phyloP scores from a whole-genome alignment of 2,329 filamentous ascomycete genomes.

The Penicillium aurantiogriseum region DNA sequence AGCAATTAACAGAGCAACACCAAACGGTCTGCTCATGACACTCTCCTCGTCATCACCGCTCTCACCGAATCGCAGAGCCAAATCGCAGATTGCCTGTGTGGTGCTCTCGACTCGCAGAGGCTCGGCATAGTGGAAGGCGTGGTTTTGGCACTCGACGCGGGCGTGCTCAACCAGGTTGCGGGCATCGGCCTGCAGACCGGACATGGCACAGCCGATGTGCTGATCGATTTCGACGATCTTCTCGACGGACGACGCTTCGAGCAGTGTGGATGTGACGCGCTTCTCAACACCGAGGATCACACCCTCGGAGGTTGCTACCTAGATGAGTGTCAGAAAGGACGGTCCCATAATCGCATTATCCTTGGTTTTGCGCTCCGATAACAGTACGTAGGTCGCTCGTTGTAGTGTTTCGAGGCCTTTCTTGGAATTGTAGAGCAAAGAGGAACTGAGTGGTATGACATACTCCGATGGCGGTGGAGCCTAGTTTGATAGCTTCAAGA shows the following conservation, averaged over 20 bases:
- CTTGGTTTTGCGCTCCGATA: not conserved
- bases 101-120: slow-evolving; percentile 92
- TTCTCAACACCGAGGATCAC: slow-evolving; percentile 98
- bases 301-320: slow-evolving; percentile 87
- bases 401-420: not conserved
- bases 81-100: slow-evolving; percentile 97
- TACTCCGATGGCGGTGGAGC: slow-evolving; percentile 94
- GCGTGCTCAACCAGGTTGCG: slow-evolving; percentile 98
- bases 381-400: not conserved
- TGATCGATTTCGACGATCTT: slow-evolving; percentile 99
- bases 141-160: slow-evolving; percentile 93
- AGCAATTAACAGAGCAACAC: slow-evolving; percentile 92
- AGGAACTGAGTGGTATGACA: slow-evolving; percentile 23
- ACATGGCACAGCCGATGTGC: slow-evolving; percentile 99
- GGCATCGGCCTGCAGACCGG: slow-evolving; percentile 93
- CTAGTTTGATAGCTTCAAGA: slow-evolving; percentile 98
- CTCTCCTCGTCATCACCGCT: slow-evolving; percentile 96
- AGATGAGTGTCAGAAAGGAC: slow-evolving; percentile 20
- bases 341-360: not conserved
- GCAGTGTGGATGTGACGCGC: slow-evolving; percentile 93
- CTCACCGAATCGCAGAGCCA: slow-evolving; percentile 94
- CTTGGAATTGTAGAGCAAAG: not conserved
- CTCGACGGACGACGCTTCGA: slow-evolving; percentile 96
- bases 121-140: slow-evolving; percentile 98
- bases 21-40: slow-evolving; percentile 97